Percentiles rank a stretch among this genome's conserved stretches.
Evolutionary conservation across 2,329 filamentous ascomycete genomes (phyloP).

Genomic region (Xylariales sp.): DNA sequence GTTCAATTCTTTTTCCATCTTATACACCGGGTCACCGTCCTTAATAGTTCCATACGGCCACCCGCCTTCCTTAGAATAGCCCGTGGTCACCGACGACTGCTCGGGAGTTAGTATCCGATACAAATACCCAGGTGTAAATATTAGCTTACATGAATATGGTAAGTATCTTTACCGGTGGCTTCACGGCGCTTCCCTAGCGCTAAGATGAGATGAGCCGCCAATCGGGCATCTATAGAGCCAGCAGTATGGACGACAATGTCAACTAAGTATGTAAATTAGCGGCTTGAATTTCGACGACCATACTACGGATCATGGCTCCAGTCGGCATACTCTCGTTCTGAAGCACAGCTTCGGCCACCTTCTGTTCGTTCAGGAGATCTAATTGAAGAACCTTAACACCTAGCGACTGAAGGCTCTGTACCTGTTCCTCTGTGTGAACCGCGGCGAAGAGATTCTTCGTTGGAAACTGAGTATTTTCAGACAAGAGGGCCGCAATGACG

Average conservation of each 20-base stretch:
- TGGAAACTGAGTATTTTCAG: slow-evolving; percentile 42
- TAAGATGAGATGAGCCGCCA: slow-evolving; percentile 48
- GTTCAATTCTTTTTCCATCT: slow-evolving; percentile 47
- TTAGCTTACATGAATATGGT: slow-evolving; percentile 51
- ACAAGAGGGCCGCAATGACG: slow-evolving; percentile 50
- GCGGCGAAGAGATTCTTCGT: slow-evolving; percentile 47
- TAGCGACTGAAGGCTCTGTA: slow-evolving; percentile 47
- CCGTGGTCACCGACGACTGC: slow-evolving; percentile 47
- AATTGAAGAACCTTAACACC: slow-evolving; percentile 49
- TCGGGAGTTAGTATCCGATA: neutral
- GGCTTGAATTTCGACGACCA: slow-evolving; percentile 29
- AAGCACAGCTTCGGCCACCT: slow-evolving; percentile 33
- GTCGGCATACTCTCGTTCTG: slow-evolving; percentile 34
- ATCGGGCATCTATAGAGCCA: slow-evolving; percentile 46
- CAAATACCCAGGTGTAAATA: neutral
- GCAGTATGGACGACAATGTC: slow-evolving; percentile 53
- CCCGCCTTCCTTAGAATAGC: slow-evolving; percentile 47
- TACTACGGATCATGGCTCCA: neutral
- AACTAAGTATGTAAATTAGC: slow-evolving; percentile 44
- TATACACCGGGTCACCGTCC: slow-evolving; percentile 49
- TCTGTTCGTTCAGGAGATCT: slow-evolving; percentile 49
- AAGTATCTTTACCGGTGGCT: slow-evolving; percentile 44
- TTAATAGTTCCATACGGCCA: slow-evolving; percentile 50
- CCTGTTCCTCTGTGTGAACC: slow-evolving; percentile 52
- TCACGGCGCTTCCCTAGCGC: slow-evolving; percentile 50